Base-by-base conservation (phyloP, 2,329 filamentous ascomycete species). In the Nigrograna mackinnonii region DNA sequence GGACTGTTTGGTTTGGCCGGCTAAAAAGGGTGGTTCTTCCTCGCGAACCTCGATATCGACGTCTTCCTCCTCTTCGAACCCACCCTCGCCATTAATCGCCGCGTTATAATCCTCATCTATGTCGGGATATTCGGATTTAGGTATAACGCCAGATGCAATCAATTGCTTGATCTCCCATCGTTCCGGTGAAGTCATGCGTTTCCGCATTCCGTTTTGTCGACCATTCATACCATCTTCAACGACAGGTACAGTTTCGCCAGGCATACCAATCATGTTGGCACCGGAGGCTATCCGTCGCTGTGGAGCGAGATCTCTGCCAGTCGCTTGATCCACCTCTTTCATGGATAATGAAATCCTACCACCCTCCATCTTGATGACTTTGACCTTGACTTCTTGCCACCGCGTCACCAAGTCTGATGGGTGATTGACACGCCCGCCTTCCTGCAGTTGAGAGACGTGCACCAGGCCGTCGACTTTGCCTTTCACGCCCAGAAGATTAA, bases 91-190 rank as follows among this genome's bases (percentile, higher is more conserved):
- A 19, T 86, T 87, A 19, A 96, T 74, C 0, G 90, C 91, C 13
- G 89, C 87, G 49, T 96, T 86, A 66, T 95, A 96, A 43, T 97
- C 91, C 55, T 96, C 90, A 54, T 97, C 89, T 20, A 97, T 79
- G 50, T 96, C 92, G 1, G 94, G 94, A 63, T 96, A 96, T 56
- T 97, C 92, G 0, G 89, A 88, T 0, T 90, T 91, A 57, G 94
- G 95, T 14, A 90, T 87, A 6, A 95, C 92, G 34, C 95, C 94
- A 4, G 94, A 96, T 3, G 92, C 91, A 60, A 99, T 97, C 39
- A 99, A 78, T 63, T 99, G 94, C 49, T 92, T 84, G 49, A 99
- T 96, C 67, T 99, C 94, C 92, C 94, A 99, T 62, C 94, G 78
- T 65, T 99, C 94, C 1, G 94, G 94, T 12, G 92, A 96, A 0